These are phyloP conservation scores for Pseudogymnoascus sp. DNA, from an alignment of 2,329 filamentous ascomycete species.

Conservation along the genomic window DNA sequence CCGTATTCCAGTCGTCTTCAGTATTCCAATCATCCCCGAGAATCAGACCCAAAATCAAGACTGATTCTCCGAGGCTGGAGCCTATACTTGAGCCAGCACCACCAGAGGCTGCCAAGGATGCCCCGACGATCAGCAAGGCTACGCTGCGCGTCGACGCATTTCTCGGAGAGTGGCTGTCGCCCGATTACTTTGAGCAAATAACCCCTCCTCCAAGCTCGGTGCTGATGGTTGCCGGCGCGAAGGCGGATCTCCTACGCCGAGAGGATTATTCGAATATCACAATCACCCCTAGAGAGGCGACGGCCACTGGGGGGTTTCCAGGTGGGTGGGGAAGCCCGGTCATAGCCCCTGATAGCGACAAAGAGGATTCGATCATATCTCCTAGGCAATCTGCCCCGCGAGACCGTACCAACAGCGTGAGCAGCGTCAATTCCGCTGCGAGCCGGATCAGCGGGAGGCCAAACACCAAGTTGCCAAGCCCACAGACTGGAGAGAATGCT, in stretches of 20 bases:
- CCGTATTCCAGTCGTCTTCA: slow-evolving; percentile 6
- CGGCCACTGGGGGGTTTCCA: slow-evolving; percentile 29
- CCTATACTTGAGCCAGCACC: slow-evolving; percentile 23
- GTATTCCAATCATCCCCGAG: slow-evolving; percentile 24
- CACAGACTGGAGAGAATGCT: slow-evolving; percentile 20
- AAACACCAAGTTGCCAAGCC: background rate
- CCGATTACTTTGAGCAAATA: slow-evolving; percentile 88
- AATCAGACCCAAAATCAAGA: slow-evolving; percentile 19
- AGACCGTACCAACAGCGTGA: slow-evolving; percentile 28
- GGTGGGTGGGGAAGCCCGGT: slow-evolving; percentile 29
- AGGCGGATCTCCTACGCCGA: slow-evolving; percentile 72
- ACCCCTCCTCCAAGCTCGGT: slow-evolving; percentile 78
- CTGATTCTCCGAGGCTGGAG: slow-evolving; percentile 22
- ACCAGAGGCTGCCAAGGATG: slow-evolving; percentile 14
- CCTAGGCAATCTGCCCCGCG: slow-evolving; percentile 9
- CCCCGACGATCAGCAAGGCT: slow-evolving; percentile 41
- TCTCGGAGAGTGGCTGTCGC: slow-evolving; percentile 89
- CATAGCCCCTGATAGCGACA: slow-evolving; percentile 18
- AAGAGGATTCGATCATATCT: slow-evolving; percentile 21
- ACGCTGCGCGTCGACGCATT: slow-evolving; percentile 82
- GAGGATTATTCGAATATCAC: slow-evolving; percentile 52
- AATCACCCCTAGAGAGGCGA: slow-evolving; percentile 20
- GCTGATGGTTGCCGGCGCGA: slow-evolving; percentile 82
- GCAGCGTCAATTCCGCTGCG: slow-evolving; percentile 19
- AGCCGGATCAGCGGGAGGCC: background rate